Base-by-base conservation (phyloP, 2,329 filamentous ascomycete genomes). In the Fusarium virguliforme region DNA sequence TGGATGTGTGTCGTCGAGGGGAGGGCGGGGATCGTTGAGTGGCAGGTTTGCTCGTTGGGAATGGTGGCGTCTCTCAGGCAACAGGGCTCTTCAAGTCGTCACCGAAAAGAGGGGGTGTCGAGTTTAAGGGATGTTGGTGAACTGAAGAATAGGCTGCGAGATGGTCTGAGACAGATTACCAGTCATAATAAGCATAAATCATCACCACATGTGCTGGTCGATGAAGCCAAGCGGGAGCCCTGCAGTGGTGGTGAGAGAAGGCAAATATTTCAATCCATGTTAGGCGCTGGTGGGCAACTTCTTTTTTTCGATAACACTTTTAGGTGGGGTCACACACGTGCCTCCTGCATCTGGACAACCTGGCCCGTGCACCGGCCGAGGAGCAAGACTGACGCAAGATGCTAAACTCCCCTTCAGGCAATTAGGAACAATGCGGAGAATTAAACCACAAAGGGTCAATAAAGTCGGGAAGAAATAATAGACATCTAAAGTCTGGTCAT, bases 251-350 rank as follows among this genome's bases (percentile, higher is more conserved):
- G 60, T 56, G 48, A 55, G 59, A 57, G 64, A 64, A 62, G 55
- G 43, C 43, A 54, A 46, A 60, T 56, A 48, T 61, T 56, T 65
- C 56, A 67, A 60, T 60, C 38, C 37, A 57, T 71, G 53, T 58
- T 64, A 63, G 58, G 60, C 70, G 65, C 67, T 65, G 57, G 65
- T 70, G 68, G 63, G 60, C 65, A 68, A 71, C 68, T 68, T 77
- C 75, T 68, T 73, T 72, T 18, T 62, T 79, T 77, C 71, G 71
- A 65, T 22, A 50, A 38, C 26, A 48, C 43, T 30, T 73, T 71
- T 69, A 73, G 41, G 75, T 78, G 78, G 76, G 67, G 67, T 56
- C 24, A 37, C 60, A 70, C 78, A 79, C 77, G 78, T 80, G 78
- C 78, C 68, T 38, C 18, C 66, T 50, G 9, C 10, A 68, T 64